Evolutionary conservation across 2,329 filamentous ascomycete genomes (phyloP).

Genomic region (Aphanocladium album): DNA sequence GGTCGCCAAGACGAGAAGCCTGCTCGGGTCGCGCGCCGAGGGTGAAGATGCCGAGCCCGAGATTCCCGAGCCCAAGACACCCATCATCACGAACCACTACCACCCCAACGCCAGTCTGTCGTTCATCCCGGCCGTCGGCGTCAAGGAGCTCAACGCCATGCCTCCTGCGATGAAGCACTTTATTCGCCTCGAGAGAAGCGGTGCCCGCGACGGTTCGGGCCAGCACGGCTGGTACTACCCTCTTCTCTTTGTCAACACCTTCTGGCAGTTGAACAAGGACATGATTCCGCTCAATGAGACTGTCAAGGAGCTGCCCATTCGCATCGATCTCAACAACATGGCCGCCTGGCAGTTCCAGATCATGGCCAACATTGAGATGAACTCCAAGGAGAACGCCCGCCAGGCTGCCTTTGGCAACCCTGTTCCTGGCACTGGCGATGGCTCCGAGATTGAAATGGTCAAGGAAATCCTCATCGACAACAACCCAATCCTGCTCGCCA

Average conservation of each 20-base stretch:
- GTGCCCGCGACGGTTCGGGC: slow-evolving; percentile 75
- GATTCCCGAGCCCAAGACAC: slow-evolving; percentile 52
- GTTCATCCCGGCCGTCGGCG: slow-evolving; percentile 74
- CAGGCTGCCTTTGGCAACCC: slow-evolving; percentile 70
- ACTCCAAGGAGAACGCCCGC: slow-evolving; percentile 74
- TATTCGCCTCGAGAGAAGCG: slow-evolving; percentile 71
- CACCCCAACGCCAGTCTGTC: slow-evolving; percentile 92
- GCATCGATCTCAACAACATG: slow-evolving; percentile 77
- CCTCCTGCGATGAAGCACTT: slow-evolving; percentile 73
- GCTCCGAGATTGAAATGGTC: slow-evolving; percentile 92
- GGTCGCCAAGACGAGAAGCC: slow-evolving; percentile 76
- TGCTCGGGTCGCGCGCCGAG: slow-evolving; percentile 53
- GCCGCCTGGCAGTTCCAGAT: slow-evolving; percentile 86
- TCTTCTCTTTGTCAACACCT: slow-evolving; percentile 87
- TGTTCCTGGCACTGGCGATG: slow-evolving; percentile 75
- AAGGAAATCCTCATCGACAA: slow-evolving; percentile 94
- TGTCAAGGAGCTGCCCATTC: slow-evolving; percentile 73
- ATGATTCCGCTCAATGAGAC: slow-evolving; percentile 93
- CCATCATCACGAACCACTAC: slow-evolving; percentile 80
- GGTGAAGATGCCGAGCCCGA: slow-evolving; percentile 48
- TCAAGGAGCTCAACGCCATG: slow-evolving; percentile 59
- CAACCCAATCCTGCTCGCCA: slow-evolving; percentile 81
- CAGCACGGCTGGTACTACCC: slow-evolving; percentile 93
- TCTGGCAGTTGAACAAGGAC: slow-evolving; percentile 90
- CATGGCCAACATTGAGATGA: slow-evolving; percentile 79